Conservation (phyloP, 768 basidiomycete species). For the Hortiboletus flavorubellus region DNA sequence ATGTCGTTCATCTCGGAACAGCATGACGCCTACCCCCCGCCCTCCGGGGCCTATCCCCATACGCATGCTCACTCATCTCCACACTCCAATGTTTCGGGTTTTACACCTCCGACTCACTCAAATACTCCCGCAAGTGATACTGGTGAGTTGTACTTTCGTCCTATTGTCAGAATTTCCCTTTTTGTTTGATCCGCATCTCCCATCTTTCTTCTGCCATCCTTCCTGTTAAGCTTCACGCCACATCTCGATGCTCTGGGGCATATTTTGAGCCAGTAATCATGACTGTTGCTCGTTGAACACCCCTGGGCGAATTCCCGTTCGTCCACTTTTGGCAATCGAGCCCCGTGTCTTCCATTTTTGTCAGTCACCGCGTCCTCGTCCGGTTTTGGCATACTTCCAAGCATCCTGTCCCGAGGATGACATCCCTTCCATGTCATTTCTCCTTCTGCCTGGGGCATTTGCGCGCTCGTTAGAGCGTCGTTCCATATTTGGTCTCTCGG, state of each 20-base stretch:
- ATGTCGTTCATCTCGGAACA: constrained; percentile 1
- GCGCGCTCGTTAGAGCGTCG: not conserved
- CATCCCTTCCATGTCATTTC: not conserved
- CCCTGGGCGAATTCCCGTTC: not conserved
- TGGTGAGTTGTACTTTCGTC: constrained; percentile 19
- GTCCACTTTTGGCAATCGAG: not conserved
- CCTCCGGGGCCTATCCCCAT: constrained; percentile 3
- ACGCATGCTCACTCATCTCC: constrained; percentile 17
- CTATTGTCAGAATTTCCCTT: not conserved
- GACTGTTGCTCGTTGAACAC: not conserved
- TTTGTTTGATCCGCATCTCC: not conserved
- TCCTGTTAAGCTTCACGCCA: not conserved
- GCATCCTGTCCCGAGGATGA: not conserved
- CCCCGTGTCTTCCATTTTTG: constrained; percentile 3
- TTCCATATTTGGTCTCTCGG: not conserved
- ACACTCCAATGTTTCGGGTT: constrained; percentile 15
- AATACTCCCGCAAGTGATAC: constrained; percentile 26
- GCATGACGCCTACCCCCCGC: constrained; percentile 12
- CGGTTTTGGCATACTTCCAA: not conserved
- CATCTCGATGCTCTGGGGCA: not conserved
- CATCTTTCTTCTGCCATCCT: not conserved
- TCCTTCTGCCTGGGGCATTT: not conserved
- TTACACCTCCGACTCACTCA: constrained; percentile 24
- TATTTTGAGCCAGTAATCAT: not conserved
- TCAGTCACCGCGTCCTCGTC: not conserved